Conservation (phyloP, 2,329 filamentous ascomycete genomes). For the Talaromyces piceae region DNA sequence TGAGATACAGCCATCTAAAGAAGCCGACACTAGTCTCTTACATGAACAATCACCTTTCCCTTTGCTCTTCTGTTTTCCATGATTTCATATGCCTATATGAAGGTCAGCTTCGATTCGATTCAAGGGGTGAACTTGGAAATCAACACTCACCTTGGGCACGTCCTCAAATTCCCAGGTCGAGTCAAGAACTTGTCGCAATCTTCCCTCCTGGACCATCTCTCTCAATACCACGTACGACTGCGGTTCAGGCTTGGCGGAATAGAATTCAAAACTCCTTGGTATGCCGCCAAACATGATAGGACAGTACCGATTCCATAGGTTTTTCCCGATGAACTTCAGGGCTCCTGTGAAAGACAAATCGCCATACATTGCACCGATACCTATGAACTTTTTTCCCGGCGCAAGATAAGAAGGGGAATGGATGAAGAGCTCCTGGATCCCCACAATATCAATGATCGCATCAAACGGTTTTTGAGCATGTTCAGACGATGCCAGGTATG, state of each 20-base stretch:
- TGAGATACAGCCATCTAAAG: neutral
- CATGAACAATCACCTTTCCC: conserved; percentile 5
- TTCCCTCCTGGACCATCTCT: neutral
- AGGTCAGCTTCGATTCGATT: neutral
- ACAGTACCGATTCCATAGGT: conserved; percentile 4
- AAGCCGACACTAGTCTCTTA: neutral
- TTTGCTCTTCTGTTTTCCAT: conserved; percentile 7
- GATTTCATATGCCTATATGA: conserved; percentile 3
- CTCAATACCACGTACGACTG: neutral
- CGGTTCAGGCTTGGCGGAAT: neutral
- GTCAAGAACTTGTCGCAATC: conserved; percentile 2
- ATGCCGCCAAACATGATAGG: conserved; percentile 1
- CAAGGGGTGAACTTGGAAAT: neutral
- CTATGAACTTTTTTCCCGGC: neutral
- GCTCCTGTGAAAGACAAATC: neutral
- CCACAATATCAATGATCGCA: conserved; percentile 5
- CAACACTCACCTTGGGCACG: conserved; percentile 2
- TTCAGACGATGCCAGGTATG: neutral
- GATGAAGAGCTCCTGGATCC: conserved; percentile 1
- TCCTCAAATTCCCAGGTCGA: conserved; percentile 6
- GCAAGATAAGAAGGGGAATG: conserved; percentile 1
- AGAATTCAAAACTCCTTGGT: conserved; percentile 2
- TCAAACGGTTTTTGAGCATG: neutral
- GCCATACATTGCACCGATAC: neutral
- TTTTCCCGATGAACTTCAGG: neutral